phyloP scores from a whole-genome alignment of 148 eudicot species.

The Chenopodium formosanum region DNA sequence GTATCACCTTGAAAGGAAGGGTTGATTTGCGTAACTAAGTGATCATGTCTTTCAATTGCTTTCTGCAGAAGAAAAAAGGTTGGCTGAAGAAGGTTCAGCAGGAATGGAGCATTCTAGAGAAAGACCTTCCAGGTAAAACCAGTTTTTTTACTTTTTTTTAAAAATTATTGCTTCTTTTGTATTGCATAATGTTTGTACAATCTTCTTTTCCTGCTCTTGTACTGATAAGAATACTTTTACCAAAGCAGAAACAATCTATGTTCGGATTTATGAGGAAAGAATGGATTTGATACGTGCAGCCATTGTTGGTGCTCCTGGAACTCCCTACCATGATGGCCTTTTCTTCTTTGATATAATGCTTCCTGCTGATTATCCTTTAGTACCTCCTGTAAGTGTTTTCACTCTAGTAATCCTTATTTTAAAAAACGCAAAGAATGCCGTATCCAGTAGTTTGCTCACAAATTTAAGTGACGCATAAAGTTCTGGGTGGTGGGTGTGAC shows the following conservation, averaged over 20 bases:
- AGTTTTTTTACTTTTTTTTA: neutral
- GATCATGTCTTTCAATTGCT: conserved; percentile 4
- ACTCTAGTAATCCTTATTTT: neutral
- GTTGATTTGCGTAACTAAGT: neutral
- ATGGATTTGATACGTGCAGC: conserved; percentile 89
- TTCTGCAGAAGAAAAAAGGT: conserved; percentile 52
- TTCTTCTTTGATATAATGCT: conserved; percentile 88
- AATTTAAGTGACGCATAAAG: neutral
- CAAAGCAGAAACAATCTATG: conserved; percentile 67
- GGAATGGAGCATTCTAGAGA: conserved; percentile 90
- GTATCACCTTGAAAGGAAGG: neutral
- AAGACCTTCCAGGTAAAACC: conserved; percentile 83
- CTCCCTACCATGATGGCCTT: conserved; percentile 91
- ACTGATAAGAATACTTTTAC: conserved; percentile 8
- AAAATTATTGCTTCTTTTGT: neutral
- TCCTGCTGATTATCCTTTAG: conserved; percentile 90
- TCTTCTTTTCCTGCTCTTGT: conserved; percentile 13
- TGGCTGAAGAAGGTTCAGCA: conserved; percentile 92
- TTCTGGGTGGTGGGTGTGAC: neutral
- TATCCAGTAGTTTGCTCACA: neutral
- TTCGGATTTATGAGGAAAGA: conserved; percentile 88
- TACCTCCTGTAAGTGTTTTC: conserved; percentile 77
- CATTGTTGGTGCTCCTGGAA: conserved; percentile 80
- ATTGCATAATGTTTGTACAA: neutral
- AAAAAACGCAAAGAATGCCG: neutral